These are phyloP conservation scores for Colletotrichum siamense DNA, from an alignment of 2,329 filamentous ascomycete genomes.

Conservation along the genomic window DNA sequence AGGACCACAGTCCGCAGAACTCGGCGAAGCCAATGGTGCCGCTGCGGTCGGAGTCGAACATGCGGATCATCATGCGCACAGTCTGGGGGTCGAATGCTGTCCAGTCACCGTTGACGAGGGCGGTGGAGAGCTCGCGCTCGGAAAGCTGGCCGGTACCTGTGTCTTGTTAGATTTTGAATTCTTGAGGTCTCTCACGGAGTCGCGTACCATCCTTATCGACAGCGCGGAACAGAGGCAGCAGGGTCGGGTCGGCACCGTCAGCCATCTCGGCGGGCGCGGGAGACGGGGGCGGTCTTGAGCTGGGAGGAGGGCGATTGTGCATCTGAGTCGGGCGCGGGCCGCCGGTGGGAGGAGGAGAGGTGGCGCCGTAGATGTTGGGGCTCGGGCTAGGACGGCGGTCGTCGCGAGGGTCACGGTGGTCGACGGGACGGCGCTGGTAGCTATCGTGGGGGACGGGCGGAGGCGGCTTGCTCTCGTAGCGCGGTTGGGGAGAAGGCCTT, in stretches of 20 bases:
- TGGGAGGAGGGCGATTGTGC: constrained; percentile 58
- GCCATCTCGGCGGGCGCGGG: constrained; percentile 56
- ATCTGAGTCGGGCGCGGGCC: constrained; percentile 43
- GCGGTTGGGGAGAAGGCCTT: constrained; percentile 29
- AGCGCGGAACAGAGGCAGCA: constrained; percentile 86
- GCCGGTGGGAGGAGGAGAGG: constrained; percentile 56
- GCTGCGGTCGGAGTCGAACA: constrained; percentile 94
- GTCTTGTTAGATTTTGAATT: constrained; percentile 3
- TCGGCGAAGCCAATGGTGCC: constrained; percentile 94
- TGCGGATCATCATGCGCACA: constrained; percentile 98
- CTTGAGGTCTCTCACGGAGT: background rate
- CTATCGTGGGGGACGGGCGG: constrained; percentile 42
- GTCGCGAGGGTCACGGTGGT: constrained; percentile 25
- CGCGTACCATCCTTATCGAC: constrained; percentile 82
- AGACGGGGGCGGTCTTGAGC: constrained; percentile 70
- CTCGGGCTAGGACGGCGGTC: constrained; percentile 27
- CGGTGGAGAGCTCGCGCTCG: constrained; percentile 84
- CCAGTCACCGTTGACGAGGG: constrained; percentile 96
- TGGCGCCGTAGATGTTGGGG: constrained; percentile 45
- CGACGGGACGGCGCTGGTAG: constrained; percentile 21
- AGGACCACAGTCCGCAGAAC: constrained; percentile 96
- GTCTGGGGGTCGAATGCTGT: constrained; percentile 92
- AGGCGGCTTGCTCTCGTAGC: constrained; percentile 55
- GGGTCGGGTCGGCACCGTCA: constrained; percentile 67
- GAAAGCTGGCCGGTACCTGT: constrained; percentile 80